Evolutionary conservation across 1,284 basidiomycete species (phyloP), one percentile per base, ranked within the genome.

Genomic region (Hemileia vastatrix): DNA sequence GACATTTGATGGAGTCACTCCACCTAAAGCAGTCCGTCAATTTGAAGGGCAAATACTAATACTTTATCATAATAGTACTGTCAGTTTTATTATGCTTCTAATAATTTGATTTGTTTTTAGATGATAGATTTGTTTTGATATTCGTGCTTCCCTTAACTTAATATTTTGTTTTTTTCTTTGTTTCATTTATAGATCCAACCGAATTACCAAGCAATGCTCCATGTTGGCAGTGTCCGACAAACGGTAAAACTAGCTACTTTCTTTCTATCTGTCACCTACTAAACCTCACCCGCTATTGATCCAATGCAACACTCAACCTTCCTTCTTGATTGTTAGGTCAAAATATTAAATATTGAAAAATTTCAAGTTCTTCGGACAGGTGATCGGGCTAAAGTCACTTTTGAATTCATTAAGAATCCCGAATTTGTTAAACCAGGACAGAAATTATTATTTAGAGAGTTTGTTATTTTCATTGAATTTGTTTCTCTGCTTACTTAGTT

Each of bases 41-140:
- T 93, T 93, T 71, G 86, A 90, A 74, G 90, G 88, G 19, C 86
- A 89, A 72, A 86, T 91, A 2, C 78, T 90, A 47, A 86, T 93
- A 66, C 77, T 91, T 62, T 89, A 90, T 83, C 87, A 78, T 74
- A 90, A 95, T 76, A 90, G 91, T 71, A 92, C 90, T 31, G 94
- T 91, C 11, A 81, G 94, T 69, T 90, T 92, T 77, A 84, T 82
- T 64, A 80, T 70, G 32, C 15, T 13, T n/a, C n/a, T n/a, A n/a
- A n/a, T n/a, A n/a, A n/a, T 31, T 64, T 58, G 48, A 15, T 43
- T 33, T 53, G 33, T 51, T 45, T 19, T 43, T 21, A 66, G 72
- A 67, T 73, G 64, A 69, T 65, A 66, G 73, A n/a, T n/a, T n/a
- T n/a, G n/a, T n/a, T n/a, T n/a, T n/a, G n/a, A n/a, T n/a, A n/a